Conservation (phyloP, 352 stramenopile genomes). For the Phytophthora nicotianae region DNA sequence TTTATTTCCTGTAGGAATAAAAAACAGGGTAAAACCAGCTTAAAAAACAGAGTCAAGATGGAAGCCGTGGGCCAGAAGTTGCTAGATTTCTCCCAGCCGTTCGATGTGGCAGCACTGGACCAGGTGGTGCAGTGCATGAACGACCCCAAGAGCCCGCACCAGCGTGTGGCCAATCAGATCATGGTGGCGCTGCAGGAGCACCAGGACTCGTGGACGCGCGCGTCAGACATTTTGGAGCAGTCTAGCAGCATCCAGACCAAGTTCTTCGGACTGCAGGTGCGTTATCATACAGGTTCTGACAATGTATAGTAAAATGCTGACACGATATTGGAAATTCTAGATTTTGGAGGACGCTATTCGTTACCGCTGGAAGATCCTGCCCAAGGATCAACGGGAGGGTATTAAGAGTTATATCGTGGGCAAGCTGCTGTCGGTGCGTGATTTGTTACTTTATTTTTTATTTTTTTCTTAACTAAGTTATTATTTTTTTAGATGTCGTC, state of each 20-base stretch:
- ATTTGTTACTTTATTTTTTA: conserved; percentile 1
- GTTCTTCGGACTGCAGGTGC: conserved; percentile 92
- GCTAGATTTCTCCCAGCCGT: conserved; percentile 94
- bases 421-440: conserved; percentile 93
- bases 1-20: conserved; percentile 18
- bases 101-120: conserved; percentile 96
- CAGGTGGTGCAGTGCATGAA: conserved; percentile 97
- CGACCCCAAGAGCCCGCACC: conserved; percentile 94
- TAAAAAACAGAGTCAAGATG: conserved; percentile 46
- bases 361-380: conserved; percentile 96
- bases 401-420: conserved; percentile 99
- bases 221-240: conserved; percentile 97
- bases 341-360: conserved; percentile 98
- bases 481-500: conserved; percentile 75
- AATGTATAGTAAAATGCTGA: neutral
- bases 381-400: conserved; percentile 96
- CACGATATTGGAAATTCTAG: conserved; percentile 42
- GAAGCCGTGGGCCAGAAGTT: conserved; percentile 92
- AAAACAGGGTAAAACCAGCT: conserved; percentile 5
- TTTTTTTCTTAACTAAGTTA: conserved; percentile 1
- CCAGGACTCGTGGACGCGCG: conserved; percentile 92
- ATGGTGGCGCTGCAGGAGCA: conserved; percentile 95
- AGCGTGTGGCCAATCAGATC: conserved; percentile 91
- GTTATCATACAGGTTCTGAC: neutral
- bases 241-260: conserved; percentile 88